Percentiles rank a stretch among this genome's conserved stretches.
Evolutionary conservation across 345 rosid genomes (phyloP).

Genomic region (Draba incana): DNA sequence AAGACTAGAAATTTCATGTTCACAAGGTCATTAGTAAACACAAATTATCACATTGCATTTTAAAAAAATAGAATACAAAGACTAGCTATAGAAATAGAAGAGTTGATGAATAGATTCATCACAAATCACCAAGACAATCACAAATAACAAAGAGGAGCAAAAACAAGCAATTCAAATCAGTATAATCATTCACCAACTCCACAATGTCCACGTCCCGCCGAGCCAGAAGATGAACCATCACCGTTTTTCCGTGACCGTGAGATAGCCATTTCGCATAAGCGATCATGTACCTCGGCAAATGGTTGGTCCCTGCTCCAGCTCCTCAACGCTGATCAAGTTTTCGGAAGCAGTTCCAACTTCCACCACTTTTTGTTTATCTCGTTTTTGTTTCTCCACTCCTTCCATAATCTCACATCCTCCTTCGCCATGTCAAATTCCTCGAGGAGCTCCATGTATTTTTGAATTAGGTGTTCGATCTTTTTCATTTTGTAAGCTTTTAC

Average conservation of each 20-base stretch:
- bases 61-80: too few species aligned
- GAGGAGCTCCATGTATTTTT: constrained; percentile 2
- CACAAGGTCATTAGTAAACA: too few species aligned
- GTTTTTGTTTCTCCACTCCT: neutral
- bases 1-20: too few species aligned
- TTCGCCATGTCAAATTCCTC: constrained; percentile 29
- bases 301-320: neutral
- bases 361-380: constrained; percentile 10
- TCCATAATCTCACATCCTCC: constrained; percentile 12
- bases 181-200: too few species aligned
- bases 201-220: neutral
- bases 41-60: too few species aligned
- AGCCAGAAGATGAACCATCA: neutral
- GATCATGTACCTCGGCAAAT: neutral
- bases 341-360: neutral
- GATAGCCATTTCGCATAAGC: neutral
- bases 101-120: too few species aligned
- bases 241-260: neutral
- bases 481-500: constrained; percentile 42
- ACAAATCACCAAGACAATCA: too few species aligned
- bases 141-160: too few species aligned
- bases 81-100: too few species aligned
- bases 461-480: constrained; percentile 31
- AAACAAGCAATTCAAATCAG: too few species aligned
- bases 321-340: neutral